These are phyloP conservation scores for Colletotrichum liaoningense DNA, from an alignment of 2,329 filamentous ascomycete species.

Conservation along the genomic window DNA sequence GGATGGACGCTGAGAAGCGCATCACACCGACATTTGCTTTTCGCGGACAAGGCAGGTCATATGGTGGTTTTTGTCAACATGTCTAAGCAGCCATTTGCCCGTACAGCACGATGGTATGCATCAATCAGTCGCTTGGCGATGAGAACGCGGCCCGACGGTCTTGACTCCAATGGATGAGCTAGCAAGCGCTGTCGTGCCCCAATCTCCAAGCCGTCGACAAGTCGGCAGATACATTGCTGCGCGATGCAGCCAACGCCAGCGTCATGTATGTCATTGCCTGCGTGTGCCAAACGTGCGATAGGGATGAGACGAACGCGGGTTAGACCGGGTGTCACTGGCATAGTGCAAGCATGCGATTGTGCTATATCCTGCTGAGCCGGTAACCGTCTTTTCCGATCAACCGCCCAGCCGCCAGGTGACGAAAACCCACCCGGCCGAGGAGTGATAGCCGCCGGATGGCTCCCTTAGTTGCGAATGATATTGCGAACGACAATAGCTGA, in stretches of 20 bases:
- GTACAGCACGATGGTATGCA: neutral
- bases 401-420: neutral
- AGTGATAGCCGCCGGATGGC: constrained; percentile 1
- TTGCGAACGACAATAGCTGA: neutral
- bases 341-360: neutral
- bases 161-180: neutral
- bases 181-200: neutral
- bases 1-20: constrained; percentile 7
- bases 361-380: neutral
- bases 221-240: neutral
- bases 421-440: neutral
- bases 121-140: constrained; percentile 1
- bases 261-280: constrained; percentile 34
- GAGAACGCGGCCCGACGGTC: neutral
- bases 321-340: neutral
- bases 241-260: constrained; percentile 16
- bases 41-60: constrained; percentile 18
- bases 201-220: neutral
- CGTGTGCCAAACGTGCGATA: neutral
- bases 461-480: constrained; percentile 15
- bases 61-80: constrained; percentile 18
- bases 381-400: neutral
- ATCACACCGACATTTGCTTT: constrained; percentile 35
- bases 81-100: constrained; percentile 4
- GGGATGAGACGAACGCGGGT: constrained; percentile 23